These are phyloP conservation scores for Podaxis sp. DNA, from an alignment of 768 basidiomycete species.

Conservation along the genomic window DNA sequence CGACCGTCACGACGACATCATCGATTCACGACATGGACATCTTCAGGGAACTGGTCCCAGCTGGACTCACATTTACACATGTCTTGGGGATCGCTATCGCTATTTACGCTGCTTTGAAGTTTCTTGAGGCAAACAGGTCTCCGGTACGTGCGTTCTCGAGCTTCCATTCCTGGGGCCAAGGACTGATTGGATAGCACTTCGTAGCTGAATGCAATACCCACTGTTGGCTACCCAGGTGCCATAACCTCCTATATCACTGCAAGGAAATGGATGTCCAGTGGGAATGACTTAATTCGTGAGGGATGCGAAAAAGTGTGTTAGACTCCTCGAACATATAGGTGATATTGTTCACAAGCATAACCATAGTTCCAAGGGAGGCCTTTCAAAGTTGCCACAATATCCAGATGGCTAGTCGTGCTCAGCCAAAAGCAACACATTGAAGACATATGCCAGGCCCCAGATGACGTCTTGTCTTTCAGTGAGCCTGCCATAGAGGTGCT, in stretches of 20 bases:
- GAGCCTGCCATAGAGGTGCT: slow-evolving; percentile 27
- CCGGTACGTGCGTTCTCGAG: background rate
- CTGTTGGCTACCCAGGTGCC: slow-evolving; percentile 17
- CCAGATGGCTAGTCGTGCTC: slow-evolving; percentile 10
- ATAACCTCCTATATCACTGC: slow-evolving; percentile 16
- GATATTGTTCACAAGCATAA: background rate
- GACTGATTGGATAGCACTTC: background rate
- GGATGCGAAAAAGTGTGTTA: slow-evolving; percentile 17
- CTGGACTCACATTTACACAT: background rate
- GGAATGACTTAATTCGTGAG: slow-evolving; percentile 17
- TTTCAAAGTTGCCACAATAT: slow-evolving; percentile 8
- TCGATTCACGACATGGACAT: background rate
- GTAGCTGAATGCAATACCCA: slow-evolving; percentile 18
- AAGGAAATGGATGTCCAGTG: slow-evolving; percentile 10
- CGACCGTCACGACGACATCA: background rate
- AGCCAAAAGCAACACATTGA: slow-evolving; percentile 22
- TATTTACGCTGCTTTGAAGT: background rate
- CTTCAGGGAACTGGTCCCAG: background rate
- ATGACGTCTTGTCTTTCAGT: slow-evolving; percentile 27
- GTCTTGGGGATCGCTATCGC: background rate
- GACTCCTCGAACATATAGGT: background rate
- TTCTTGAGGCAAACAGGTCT: background rate
- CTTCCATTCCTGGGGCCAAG: background rate
- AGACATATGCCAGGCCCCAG: slow-evolving; percentile 30
- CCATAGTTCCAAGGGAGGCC: background rate